Conservation (phyloP, 202 grass and related monocot species). For the Zizania palustris region DNA sequence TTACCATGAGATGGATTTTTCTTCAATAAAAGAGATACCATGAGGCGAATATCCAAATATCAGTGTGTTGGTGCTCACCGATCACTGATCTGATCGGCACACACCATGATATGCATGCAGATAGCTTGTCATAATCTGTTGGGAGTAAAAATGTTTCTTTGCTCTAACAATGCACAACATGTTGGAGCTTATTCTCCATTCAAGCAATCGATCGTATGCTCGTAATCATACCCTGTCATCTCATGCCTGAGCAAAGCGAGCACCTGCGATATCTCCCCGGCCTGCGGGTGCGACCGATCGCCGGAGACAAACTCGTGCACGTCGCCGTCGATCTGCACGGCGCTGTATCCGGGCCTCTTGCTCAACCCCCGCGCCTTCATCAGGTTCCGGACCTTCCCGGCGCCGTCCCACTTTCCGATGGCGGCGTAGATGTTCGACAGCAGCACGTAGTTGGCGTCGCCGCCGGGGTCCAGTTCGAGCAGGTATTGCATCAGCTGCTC, state of each 20-base stretch:
- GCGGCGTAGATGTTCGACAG: constrained; percentile 71
- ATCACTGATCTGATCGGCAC: neutral
- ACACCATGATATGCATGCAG: too few species aligned
- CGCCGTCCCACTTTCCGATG: constrained; percentile 55
- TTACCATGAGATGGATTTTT: too few species aligned
- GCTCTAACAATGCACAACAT: too few species aligned
- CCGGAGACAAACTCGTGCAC: constrained; percentile 62
- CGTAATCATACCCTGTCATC: constrained; percentile 38
- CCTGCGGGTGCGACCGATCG: constrained; percentile 42
- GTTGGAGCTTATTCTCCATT: constrained; percentile 5
- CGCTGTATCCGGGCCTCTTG: constrained; percentile 58
- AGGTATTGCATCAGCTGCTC: constrained; percentile 62
- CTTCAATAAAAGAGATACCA: too few species aligned
- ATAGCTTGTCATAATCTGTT: too few species aligned
- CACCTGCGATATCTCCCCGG: constrained; percentile 38
- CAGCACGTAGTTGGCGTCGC: constrained; percentile 64
- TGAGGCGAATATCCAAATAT: neutral
- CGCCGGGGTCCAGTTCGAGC: constrained; percentile 53
- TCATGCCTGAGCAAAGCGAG: constrained; percentile 52
- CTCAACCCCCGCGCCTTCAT: constrained; percentile 58
- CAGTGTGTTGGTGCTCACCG: neutral
- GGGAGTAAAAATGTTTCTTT: too few species aligned
- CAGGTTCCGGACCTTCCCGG: constrained; percentile 46
- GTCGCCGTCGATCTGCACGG: constrained; percentile 48
- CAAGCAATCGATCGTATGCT: neutral